Conservation (phyloP, 345 rosid genomes). For the Bruguiera gymnorhiza region DNA sequence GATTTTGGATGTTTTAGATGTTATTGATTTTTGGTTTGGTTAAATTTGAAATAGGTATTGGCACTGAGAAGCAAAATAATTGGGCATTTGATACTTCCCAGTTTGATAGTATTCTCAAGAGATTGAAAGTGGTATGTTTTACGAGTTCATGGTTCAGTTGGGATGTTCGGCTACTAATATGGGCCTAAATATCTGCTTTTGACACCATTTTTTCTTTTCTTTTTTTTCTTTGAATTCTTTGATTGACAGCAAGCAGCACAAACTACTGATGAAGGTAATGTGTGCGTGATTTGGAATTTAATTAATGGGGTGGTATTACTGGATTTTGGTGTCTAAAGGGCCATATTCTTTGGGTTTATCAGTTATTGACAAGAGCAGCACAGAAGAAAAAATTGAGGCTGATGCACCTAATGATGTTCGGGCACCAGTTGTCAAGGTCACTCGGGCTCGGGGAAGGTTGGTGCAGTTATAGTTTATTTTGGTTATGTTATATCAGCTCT, state of each 20-base stretch:
- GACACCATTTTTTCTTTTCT: neutral
- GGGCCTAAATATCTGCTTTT: conserved; percentile 1
- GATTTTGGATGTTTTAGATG: too few relatives aligned
- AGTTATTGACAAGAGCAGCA: conserved; percentile 34
- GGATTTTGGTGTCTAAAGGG: neutral
- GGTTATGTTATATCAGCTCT: too few relatives aligned
- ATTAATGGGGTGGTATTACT: neutral
- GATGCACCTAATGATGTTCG: conserved; percentile 31
- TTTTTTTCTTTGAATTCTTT: conserved; percentile 1
- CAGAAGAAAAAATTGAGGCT: conserved; percentile 33
- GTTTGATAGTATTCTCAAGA: conserved; percentile 86
- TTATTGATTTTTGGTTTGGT: neutral
- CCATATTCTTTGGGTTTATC: conserved; percentile 13
- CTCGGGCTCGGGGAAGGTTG: conserved; percentile 93
- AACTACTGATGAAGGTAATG: conserved; percentile 52
- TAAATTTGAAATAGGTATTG: conserved; percentile 61
- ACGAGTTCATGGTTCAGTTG: neutral
- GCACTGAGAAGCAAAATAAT: conserved; percentile 77
- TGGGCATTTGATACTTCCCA: conserved; percentile 98
- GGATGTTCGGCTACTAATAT: neutral
- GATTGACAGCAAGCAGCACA: conserved; percentile 65
- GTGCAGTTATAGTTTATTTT: conserved; percentile 12
- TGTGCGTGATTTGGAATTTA: neutral
- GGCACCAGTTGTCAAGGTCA: conserved; percentile 51
- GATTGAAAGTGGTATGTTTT: conserved; percentile 79